Base-by-base conservation (phyloP, 1,284 basidiomycete genomes). In the Cystobasidiaceae sp. region DNA sequence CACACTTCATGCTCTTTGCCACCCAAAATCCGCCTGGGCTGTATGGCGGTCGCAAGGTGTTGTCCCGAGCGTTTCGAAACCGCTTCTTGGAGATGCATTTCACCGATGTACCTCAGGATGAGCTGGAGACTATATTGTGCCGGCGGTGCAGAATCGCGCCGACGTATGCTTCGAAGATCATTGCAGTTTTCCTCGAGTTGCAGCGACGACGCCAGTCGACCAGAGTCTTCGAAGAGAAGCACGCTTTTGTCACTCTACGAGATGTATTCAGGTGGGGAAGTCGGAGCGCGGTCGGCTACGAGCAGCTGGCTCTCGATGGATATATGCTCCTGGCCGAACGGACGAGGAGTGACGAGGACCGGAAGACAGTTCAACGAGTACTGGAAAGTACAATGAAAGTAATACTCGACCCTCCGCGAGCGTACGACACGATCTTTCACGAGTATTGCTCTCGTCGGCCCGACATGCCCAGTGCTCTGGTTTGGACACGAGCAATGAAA, bases 1-100 rank as follows among this genome's bases (percentile, higher is more conserved):
- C 91, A 1, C 87, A 92, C 76, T 99, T 98, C 79, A 93, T 97
- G 86, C 83, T 99, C 7, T 99, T 97, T 74, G 94, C 94, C 0
- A 97, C 96, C 0, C 96, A 98, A 77, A 98, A 99, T 75, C 96
- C 96, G 15, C 90, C 96, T 0, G 94, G 94, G 1, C 78, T 97
- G n/a, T 98, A 98, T 75, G 94, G 89, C 1, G 96, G 96, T 5
- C 84, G 96, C 69, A 99, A 99, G 76, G 84, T 97, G 4, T 79
- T 98, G 11, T 97, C 94, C 2, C 85, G 96, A 33, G 96, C 96
- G 0, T 97, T 98, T 80, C 85, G 96, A 33, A 97, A 96, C 78
- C 89, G 96, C n/a, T 98, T 98, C 79, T 82, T 99, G 15, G 96
- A 99, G 77, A 89, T 98, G 34, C 93, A 98, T 76, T 98, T 98